Evolutionary conservation across 2,329 filamentous ascomycete genomes (phyloP), one percentile per base, ranked within the genome.

Genomic region (Alternaria infectoria): DNA sequence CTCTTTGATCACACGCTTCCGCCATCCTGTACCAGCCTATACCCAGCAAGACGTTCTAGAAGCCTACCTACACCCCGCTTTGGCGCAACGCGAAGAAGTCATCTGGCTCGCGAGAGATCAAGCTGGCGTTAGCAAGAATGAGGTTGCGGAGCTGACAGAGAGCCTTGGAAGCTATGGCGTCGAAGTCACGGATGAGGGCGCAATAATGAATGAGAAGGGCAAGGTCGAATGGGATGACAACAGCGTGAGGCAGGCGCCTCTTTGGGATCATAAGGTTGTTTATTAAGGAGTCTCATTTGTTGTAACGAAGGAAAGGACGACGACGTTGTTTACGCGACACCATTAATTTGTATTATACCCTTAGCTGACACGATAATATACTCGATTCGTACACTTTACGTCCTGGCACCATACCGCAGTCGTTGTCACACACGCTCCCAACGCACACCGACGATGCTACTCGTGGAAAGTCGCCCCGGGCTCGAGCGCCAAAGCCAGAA

Each of bases 151-250:
- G 47, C 80, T 80, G 30, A 74, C 74, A 54, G 79, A 79, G 54
- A 44, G 30, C 9, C 19, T 62, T 4, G 77, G 75, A 17, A 70
- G 75, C 2, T 74, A 73, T 3, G 78, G 74, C 5, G 54, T 84
- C 13, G 54, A 71, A 15, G 81, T 81, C 6, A 83, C 82, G 8
- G 82, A 84, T 60, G 81, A 83, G 25, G 81, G 79, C 23, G 82
- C 83, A 15, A 71, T 73, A 17, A 76, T 84, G 57, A 78, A 84
- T 62, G 81, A 82, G 70, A 80, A 84, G 72, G 81, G 81, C 19
- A 80, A 76, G 65, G 72, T 84, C 25, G 74, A 76, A 56, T 84
- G 82, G 82, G 65, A 73, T 36, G 72, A 47, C 1, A 26, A 32
- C 4, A 49, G 56, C 19, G 60, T 62, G 12, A 26, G 60, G 17